Percentiles rank a stretch among this genome's conserved stretches.
Conservation (phyloP, 495 filamentous ascomycete species). For the Lophium mytilinum region DNA sequence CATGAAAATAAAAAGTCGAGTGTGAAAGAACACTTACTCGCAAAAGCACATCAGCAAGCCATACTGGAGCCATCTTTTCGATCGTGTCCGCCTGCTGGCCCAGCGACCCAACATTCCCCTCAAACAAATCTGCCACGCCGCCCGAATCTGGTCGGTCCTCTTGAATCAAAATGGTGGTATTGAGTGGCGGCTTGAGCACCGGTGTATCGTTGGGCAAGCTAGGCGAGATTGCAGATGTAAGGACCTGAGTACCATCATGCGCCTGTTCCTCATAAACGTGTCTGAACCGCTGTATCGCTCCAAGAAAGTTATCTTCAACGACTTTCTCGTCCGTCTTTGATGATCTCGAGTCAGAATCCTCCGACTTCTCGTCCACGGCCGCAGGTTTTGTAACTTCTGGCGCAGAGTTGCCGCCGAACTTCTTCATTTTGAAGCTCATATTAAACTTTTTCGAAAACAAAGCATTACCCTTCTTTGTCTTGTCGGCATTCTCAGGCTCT, state of each 20-base stretch:
- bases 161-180: constrained; percentile 85
- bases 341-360: constrained; percentile 60
- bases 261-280: constrained; percentile 70
- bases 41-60: constrained; percentile 86
- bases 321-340: constrained; percentile 63
- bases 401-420: constrained; percentile 65
- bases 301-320: constrained; percentile 73
- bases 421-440: constrained; percentile 73
- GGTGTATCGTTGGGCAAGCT: constrained; percentile 80
- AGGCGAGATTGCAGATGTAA: constrained; percentile 60
- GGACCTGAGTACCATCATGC: constrained; percentile 34
- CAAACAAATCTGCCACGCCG: constrained; percentile 84
- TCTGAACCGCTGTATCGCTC: constrained; percentile 68
- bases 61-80: constrained; percentile 76
- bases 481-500: constrained; percentile 55
- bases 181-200: constrained; percentile 65
- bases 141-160: constrained; percentile 83
- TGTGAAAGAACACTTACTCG: constrained; percentile 40
- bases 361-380: constrained; percentile 70
- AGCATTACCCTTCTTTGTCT: constrained; percentile 57
- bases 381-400: constrained; percentile 64
- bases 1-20: neutral
- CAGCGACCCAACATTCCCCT: constrained; percentile 72
- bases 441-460: constrained; percentile 83
- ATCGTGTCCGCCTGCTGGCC: constrained; percentile 73